Conservation (phyloP, 2,329 filamentous ascomycete genomes). For the Exserohilum rostratum region DNA sequence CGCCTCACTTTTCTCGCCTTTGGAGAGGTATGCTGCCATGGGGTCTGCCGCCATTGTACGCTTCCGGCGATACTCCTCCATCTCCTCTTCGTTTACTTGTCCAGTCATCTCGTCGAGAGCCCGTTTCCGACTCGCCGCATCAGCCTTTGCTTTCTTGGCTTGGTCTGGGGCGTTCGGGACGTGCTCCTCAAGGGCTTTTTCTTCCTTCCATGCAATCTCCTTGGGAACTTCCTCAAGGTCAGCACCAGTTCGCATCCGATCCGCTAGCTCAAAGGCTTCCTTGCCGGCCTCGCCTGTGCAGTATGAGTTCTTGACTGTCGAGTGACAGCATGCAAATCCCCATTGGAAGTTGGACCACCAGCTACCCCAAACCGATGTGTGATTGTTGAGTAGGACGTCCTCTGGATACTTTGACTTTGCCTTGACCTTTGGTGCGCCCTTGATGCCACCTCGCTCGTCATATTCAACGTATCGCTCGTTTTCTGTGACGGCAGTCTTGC, state of each 20-base stretch:
- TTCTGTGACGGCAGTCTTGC: slow-evolving; percentile 73
- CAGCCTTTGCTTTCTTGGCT: slow-evolving; percentile 50
- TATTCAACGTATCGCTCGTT: slow-evolving; percentile 93
- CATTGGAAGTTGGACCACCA: slow-evolving; percentile 97
- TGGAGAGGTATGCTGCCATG: slow-evolving; percentile 75
- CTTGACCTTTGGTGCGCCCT: slow-evolving; percentile 77
- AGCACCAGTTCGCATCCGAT: slow-evolving; percentile 61
- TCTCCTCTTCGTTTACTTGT: slow-evolving; percentile 79
- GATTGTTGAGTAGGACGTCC: slow-evolving; percentile 87
- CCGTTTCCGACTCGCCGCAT: slow-evolving; percentile 66
- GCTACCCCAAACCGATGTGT: slow-evolving; percentile 90
- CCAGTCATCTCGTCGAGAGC: slow-evolving; percentile 79
- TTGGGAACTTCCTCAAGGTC: slow-evolving; percentile 53
- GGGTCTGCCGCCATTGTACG: slow-evolving; percentile 77
- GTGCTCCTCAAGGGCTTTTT: slow-evolving; percentile 49
- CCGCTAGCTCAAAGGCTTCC: slow-evolving; percentile 77
- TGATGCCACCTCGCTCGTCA: slow-evolving; percentile 86
- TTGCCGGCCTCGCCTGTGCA: slow-evolving; percentile 93
- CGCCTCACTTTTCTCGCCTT: slow-evolving; percentile 73
- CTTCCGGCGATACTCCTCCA: slow-evolving; percentile 84
- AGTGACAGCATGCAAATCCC: slow-evolving; percentile 96
- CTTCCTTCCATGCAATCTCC: slow-evolving; percentile 52
- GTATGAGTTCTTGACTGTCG: slow-evolving; percentile 92
- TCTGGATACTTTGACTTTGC: slow-evolving; percentile 92
- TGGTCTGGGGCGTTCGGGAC: slow-evolving; percentile 52